These are phyloP conservation scores for Miscanthus lutarioriparius DNA, from an alignment of 176 grass and related monocot species.

Conservation along the genomic window DNA sequence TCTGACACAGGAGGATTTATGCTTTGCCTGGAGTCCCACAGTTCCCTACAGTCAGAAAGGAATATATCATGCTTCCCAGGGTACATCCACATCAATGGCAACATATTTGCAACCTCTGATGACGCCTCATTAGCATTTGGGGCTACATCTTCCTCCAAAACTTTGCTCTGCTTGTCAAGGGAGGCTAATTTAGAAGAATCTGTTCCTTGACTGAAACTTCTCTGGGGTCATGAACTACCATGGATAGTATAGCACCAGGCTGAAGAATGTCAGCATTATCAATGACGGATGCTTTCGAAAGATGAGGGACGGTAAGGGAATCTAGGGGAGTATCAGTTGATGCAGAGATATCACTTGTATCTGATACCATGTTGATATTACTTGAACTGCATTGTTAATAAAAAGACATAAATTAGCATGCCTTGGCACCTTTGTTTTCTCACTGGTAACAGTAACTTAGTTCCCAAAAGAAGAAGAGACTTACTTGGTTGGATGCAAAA, in stretches of 20 bases:
- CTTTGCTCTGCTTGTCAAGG: constrained; percentile 34
- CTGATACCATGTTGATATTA: constrained; percentile 33
- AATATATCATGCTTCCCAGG: constrained; percentile 48
- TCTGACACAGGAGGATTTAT: constrained; percentile 65
- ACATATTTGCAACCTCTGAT: constrained; percentile 23
- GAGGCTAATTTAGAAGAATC: constrained; percentile 28
- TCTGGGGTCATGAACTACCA: constrained; percentile 80
- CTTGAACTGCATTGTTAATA: constrained; percentile 10
- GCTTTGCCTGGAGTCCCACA: constrained; percentile 62
- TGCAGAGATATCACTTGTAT: constrained; percentile 32
- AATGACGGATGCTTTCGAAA: constrained; percentile 44
- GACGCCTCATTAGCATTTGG: constrained; percentile 27
- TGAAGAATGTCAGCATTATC: constrained; percentile 56
- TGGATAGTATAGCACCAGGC: constrained; percentile 59
- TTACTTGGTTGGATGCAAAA: constrained; percentile 59
- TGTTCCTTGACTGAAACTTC: constrained; percentile 38
- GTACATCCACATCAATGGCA: constrained; percentile 42
- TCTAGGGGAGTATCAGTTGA: constrained; percentile 22
- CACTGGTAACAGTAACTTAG: background rate
- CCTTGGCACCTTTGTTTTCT: background rate
- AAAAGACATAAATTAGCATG: constrained; percentile 29
- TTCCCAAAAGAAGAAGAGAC: constrained; percentile 15
- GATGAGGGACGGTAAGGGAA: constrained; percentile 27
- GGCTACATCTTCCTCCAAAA: constrained; percentile 37
- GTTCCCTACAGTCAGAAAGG: constrained; percentile 51